Evolutionary conservation across 495 filamentous ascomycete genomes (phyloP).

Genomic region (Filosporella fistucella): DNA sequence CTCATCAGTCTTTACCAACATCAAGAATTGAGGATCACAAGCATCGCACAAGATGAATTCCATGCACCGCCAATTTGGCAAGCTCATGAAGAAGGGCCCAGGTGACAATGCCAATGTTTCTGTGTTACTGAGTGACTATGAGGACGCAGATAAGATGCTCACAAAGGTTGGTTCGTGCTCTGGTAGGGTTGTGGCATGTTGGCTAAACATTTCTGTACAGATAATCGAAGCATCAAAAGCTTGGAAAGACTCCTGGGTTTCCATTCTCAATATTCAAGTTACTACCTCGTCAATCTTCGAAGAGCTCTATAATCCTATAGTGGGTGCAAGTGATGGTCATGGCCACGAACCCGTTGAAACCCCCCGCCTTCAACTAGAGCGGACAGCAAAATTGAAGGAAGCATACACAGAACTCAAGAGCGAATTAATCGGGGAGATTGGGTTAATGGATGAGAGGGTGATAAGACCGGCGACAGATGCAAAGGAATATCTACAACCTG

Average conservation of each 20-base stretch:
- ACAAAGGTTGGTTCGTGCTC: constrained; percentile 49
- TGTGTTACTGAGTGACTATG: constrained; percentile 74
- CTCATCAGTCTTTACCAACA: too few relatives aligned
- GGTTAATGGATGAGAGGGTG: constrained; percentile 66
- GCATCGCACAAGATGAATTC: constrained; percentile 77
- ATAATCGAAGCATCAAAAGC: constrained; percentile 75
- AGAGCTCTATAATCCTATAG: constrained; percentile 76
- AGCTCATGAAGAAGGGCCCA: constrained; percentile 60
- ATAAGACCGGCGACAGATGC: constrained; percentile 69
- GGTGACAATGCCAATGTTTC: constrained; percentile 77
- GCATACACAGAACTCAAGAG: constrained; percentile 70
- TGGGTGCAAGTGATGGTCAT: constrained; percentile 45
- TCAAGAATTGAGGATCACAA: too few relatives aligned
- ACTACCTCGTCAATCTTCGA: constrained; percentile 69
- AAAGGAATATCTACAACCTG: constrained; percentile 63
- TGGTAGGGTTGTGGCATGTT: not conserved
- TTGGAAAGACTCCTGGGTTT: constrained; percentile 84
- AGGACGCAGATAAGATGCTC: constrained; percentile 76
- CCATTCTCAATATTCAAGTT: constrained; percentile 68
- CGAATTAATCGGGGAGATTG: constrained; percentile 72
- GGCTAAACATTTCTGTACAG: constrained; percentile 37
- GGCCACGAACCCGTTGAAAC: constrained; percentile 56
- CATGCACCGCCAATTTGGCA: constrained; percentile 72
- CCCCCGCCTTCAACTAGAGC: constrained; percentile 55
- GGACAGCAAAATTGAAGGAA: constrained; percentile 62